Evolutionary conservation across 1,139 yeast species (phyloP), one percentile per base, ranked within the genome.

Genomic region (Geotrichum carabidarum): DNA sequence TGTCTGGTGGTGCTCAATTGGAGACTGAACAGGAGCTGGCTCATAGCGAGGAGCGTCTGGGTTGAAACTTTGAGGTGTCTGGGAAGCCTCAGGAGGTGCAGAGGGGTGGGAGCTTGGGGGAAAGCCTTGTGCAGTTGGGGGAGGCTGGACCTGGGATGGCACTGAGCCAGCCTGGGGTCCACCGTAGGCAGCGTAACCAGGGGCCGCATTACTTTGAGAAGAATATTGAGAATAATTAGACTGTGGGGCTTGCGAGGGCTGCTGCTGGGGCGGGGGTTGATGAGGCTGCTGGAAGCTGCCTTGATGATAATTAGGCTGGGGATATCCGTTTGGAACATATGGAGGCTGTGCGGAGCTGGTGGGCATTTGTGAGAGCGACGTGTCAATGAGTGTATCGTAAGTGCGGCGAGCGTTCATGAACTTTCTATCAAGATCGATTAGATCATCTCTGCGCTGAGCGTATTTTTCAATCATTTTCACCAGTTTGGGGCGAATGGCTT

Each of bases 401-500:
- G 78, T 72, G 54, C 78, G 75, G 48, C 86, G 80, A 34, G 95
- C 94, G 51, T 74, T 73, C 55, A 80, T 80, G 58, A 91, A 78
- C 61, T 86, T 84, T 59, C 79, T 79, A 63, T 89, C 84, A 64
- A 89, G 73, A 14, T 79, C 79, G 61, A 81, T 73, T 55, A 89
- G 72, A 62, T 89, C 96, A 60, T 88, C 86, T 65, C 84, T 84
- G 61, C 89, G 78, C 48, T 78, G 80, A 40, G 88, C 76, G 66
- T 87, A 86, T 68, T 85, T 86, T 57, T 86, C 95, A 58, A 89
- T 84, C 62, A 82, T 72, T 62, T 80, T 80, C 8, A 87, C 87
- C 57, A 89, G 75, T 57, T 81, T 79, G 0, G 94, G 91, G 57
- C 95, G 80, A 55, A 87, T 73, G 1, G 93, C 83, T 22, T 86